Base-by-base conservation (phyloP, 148 eudicot species). In the Chenopodium berlandieri region DNA sequence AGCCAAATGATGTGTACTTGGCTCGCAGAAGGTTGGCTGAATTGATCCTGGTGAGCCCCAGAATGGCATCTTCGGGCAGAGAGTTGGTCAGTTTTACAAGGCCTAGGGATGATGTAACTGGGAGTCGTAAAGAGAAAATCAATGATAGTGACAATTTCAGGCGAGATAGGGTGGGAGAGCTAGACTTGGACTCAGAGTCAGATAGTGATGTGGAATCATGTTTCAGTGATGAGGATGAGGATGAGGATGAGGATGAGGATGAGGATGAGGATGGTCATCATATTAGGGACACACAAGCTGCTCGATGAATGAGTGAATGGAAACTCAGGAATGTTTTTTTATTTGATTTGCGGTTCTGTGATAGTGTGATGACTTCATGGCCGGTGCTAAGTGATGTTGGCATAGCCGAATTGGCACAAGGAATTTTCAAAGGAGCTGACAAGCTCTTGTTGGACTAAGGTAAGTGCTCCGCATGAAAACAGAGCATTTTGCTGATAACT, bases 1-100 rank as follows among this genome's bases (percentile, higher is more conserved):
- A 91, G 82, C 95, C 94, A 5, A 96, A 96, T 84, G 97, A 90
- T 64, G 86, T 96, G 89, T 96, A 96, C 84, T 86, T 89, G 90
- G 99, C 99, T 19, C 91, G 98, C 85, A 91, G 99, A 88, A 82
- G 75, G 81, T 85, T 96, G 86, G 94, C 88, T 71, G 90, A 92
- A 69, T 84, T 96, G 81, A 81, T 92, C 56, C 71, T 94, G 84
- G 37, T 86, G 85, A 92, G 96, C 72, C 92, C 93, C 1, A 94
- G 98, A 82, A 94, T 84, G 90, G 90, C 83, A 2, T 84, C 82
- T 70, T 10, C 89, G 73, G 95, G 91, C 71, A 83, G 80, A 56
- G 92, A 88, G 77, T 77, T 91, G 88, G 91, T 87, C 37, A 86
- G 84, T 84, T 89, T 86, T 75, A 85, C 90, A 84, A 87, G 91